These are phyloP conservation scores for Colletotrichum neosansevieriae DNA, from an alignment of 2,329 filamentous ascomycete species.

Conservation along the genomic window DNA sequence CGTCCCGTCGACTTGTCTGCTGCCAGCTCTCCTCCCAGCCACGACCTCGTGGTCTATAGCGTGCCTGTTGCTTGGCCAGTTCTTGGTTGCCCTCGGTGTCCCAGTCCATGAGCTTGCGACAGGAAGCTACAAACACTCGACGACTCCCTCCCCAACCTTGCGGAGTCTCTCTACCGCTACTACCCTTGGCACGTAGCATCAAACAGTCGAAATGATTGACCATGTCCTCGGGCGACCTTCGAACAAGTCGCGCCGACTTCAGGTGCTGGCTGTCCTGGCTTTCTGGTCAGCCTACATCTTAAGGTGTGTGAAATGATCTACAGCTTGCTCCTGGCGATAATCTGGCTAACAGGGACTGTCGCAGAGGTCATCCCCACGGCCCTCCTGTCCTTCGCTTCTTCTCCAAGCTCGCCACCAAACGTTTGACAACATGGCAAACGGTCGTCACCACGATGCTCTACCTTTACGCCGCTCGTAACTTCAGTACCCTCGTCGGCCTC, in stretches of 20 bases:
- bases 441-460: slow-evolving; percentile 89
- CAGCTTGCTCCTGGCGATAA: not conserved
- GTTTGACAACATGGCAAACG: slow-evolving; percentile 89
- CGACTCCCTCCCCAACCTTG: not conserved
- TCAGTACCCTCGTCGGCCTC: slow-evolving; percentile 90
- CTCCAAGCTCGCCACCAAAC: slow-evolving; percentile 76
- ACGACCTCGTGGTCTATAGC: slow-evolving; percentile 23
- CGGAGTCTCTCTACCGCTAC: not conserved
- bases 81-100: slow-evolving; percentile 15
- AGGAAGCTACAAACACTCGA: slow-evolving; percentile 16
- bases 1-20: slow-evolving; percentile 31
- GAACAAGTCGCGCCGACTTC: slow-evolving; percentile 89
- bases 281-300: slow-evolving; percentile 92
- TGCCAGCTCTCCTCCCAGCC: slow-evolving; percentile 26
- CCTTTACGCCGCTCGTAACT: slow-evolving; percentile 92
- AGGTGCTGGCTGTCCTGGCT: slow-evolving; percentile 89
- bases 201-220: slow-evolving; percentile 70
- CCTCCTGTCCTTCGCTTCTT: slow-evolving; percentile 80
- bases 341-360: not conserved
- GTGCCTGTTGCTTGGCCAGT: slow-evolving; percentile 32
- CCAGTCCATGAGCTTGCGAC: slow-evolving; percentile 9
- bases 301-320: slow-evolving; percentile 60
- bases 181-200: slow-evolving; percentile 9
- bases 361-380: slow-evolving; percentile 86
- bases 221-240: slow-evolving; percentile 94